These are phyloP conservation scores for Saccharomycopsis sp. DNA, from an alignment of 805 yeast species.

Conservation along the genomic window DNA sequence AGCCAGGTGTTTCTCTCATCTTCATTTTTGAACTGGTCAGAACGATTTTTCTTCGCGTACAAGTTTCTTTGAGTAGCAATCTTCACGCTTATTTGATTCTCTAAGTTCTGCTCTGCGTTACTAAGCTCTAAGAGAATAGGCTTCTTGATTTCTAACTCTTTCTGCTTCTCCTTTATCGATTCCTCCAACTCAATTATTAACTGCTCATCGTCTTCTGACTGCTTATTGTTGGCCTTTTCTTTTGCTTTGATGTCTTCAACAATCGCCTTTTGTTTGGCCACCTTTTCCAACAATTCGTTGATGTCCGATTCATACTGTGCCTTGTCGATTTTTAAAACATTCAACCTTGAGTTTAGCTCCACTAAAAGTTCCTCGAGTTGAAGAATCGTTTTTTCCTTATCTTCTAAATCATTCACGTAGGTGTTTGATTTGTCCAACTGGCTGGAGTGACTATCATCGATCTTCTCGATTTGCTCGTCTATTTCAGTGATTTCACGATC, in stretches of 20 bases:
- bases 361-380: constrained; percentile 41
- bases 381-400: constrained; percentile 47
- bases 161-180: constrained; percentile 26
- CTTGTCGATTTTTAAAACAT: constrained; percentile 50
- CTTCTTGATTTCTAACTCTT: constrained; percentile 27
- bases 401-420: constrained; percentile 49
- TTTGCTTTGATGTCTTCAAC: constrained; percentile 37
- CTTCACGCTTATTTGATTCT: constrained; percentile 34
- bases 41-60: constrained; percentile 66
- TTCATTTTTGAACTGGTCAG: constrained; percentile 47
- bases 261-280: constrained; percentile 45
- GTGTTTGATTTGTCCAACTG: constrained; percentile 46
- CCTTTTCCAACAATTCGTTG: constrained; percentile 39
- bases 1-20: constrained; percentile 67
- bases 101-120: constrained; percentile 35
- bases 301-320: constrained; percentile 45
- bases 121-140: constrained; percentile 39
- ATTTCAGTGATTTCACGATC: constrained; percentile 69
- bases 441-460: constrained; percentile 51
- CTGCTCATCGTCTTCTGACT: constrained; percentile 25
- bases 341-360: constrained; percentile 41
- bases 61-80: constrained; percentile 51
- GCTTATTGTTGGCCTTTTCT: constrained; percentile 29
- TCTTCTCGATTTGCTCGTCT: constrained; percentile 48
- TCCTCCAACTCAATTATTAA: constrained; percentile 25